Evolutionary conservation across 768 basidiomycete species (phyloP).

Genomic region (Rhodocollybia butyracea): DNA sequence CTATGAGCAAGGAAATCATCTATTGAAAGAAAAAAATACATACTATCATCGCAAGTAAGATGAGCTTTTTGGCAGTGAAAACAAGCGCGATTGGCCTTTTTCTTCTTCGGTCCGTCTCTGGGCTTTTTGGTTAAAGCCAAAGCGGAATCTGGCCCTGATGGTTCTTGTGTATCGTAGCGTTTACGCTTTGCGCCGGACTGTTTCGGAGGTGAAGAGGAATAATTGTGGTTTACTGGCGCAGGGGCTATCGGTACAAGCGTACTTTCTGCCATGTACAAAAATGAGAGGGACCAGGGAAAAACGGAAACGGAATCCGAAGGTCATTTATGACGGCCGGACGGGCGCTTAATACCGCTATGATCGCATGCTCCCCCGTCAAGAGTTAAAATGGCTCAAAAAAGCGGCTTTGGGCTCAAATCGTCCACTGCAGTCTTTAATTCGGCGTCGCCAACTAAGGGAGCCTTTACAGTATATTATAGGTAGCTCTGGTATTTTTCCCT

Average conservation of each 20-base stretch:
- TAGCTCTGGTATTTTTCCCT: conserved; percentile 21
- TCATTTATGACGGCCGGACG: not conserved
- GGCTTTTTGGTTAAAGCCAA: conserved; percentile 45
- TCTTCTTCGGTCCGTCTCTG: conserved; percentile 85
- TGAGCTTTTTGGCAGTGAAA: conserved; percentile 97
- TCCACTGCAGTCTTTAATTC: conserved; percentile 45
- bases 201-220: conserved; percentile 31
- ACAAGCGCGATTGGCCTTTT: conserved; percentile 92
- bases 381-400: conserved; percentile 7
- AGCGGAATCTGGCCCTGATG: conserved; percentile 45
- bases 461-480: conserved; percentile 92
- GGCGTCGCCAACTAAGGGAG: conserved; percentile 62
- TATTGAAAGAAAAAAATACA: conserved; percentile 23
- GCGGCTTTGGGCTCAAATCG: conserved; percentile 6
- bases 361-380: not conserved
- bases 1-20: conserved; percentile 10
- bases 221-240: not conserved
- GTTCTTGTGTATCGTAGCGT: conserved; percentile 59
- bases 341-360: not conserved
- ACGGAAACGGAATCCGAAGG: no score
- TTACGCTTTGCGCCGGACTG: conserved; percentile 50
- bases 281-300: not conserved
- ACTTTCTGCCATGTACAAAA: not conserved
- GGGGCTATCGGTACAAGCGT: conserved; percentile 8
- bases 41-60: conserved; percentile 97